phyloP scores from a whole-genome alignment of 148 eudicot genomes.

The Bassia scoparia region DNA sequence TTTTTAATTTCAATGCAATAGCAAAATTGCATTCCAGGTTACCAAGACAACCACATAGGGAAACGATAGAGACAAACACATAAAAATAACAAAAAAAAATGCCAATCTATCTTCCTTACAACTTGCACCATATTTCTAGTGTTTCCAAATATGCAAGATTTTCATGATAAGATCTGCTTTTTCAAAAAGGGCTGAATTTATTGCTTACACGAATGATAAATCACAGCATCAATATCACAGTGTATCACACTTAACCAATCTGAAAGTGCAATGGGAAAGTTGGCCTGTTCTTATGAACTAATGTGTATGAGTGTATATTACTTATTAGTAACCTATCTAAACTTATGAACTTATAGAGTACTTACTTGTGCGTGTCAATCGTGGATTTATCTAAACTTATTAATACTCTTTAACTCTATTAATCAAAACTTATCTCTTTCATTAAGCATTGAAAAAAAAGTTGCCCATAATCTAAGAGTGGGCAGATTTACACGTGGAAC shows the following conservation, averaged over 20 bases:
- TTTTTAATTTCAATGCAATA: neutral
- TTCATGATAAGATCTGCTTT: neutral
- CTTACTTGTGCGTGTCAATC: no score
- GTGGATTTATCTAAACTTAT: no score
- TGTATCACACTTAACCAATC: neutral
- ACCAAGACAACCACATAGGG: neutral
- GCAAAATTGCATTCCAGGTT: neutral
- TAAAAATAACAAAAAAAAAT: no score
- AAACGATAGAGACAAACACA: neutral
- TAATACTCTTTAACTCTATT: no score
- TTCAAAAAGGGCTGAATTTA: neutral
- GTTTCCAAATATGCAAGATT: neutral
- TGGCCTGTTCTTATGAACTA: no score
- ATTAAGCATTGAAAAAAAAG: no score
- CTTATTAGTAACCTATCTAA: no score
- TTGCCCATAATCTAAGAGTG: neutral
- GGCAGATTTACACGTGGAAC: neutral
- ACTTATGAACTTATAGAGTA: no score
- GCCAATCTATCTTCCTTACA: neutral
- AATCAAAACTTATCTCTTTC: no score
- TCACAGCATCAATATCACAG: neutral
- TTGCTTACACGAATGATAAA: neutral
- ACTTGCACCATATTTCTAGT: neutral
- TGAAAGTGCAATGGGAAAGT: neutral
- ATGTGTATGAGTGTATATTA: no score